These are phyloP conservation scores for Lentinula aciculospora DNA, from an alignment of 768 basidiomycete species.

Conservation along the genomic window DNA sequence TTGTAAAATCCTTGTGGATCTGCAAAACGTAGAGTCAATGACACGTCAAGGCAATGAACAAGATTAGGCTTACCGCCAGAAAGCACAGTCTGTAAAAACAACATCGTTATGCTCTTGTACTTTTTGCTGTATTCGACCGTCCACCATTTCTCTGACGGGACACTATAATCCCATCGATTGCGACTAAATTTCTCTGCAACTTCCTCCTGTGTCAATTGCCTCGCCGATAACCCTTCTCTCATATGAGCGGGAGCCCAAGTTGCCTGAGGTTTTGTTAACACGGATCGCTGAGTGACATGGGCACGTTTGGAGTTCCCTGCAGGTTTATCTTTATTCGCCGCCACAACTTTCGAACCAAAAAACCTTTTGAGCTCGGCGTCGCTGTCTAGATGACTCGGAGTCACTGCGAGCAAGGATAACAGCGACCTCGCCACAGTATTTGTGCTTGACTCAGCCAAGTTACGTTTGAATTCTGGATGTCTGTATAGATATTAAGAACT, in stretches of 20 bases:
- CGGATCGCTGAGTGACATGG: slow-evolving; percentile 48
- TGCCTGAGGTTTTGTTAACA: slow-evolving; percentile 70
- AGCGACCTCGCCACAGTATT: slow-evolving; percentile 28
- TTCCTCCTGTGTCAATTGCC: slow-evolving; percentile 53
- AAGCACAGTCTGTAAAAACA: slow-evolving; percentile 76
- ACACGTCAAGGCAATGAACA: background rate
- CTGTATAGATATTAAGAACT: slow-evolving; percentile 20
- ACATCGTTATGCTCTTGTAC: slow-evolving; percentile 76
- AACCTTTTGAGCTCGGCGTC: slow-evolving; percentile 91
- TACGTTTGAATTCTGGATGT: slow-evolving; percentile 43
- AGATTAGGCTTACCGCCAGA: slow-evolving; percentile 62
- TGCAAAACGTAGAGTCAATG: slow-evolving; percentile 17
- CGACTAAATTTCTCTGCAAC: slow-evolving; percentile 32
- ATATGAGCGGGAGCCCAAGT: slow-evolving; percentile 69
- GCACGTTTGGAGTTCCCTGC: slow-evolving; percentile 32
- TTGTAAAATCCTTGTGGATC: slow-evolving; percentile 78
- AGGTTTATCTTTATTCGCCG: slow-evolving; percentile 42
- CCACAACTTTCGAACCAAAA: slow-evolving; percentile 88
- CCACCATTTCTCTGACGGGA: slow-evolving; percentile 73
- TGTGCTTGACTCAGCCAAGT: slow-evolving; percentile 17
- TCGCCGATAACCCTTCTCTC: slow-evolving; percentile 69
- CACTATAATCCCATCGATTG: slow-evolving; percentile 26
- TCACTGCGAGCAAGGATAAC: slow-evolving; percentile 68
- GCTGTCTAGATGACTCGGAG: slow-evolving; percentile 73
- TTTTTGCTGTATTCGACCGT: slow-evolving; percentile 81